Conservation (phyloP, 495 filamentous ascomycete species). For the Penicillium bialowiezense region DNA sequence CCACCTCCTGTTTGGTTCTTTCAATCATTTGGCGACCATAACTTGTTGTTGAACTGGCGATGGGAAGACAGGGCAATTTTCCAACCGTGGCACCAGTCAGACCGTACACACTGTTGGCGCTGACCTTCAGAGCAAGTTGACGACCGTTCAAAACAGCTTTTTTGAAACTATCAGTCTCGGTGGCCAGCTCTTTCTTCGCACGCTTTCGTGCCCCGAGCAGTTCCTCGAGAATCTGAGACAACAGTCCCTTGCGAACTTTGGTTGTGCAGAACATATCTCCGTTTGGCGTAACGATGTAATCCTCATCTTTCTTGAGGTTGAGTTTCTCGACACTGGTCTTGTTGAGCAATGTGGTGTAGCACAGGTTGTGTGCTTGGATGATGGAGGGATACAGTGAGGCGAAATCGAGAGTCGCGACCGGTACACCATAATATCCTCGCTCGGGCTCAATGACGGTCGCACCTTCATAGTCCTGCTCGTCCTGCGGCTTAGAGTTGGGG, state of each 20-base stretch:
- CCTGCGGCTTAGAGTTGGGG: conserved; percentile 68
- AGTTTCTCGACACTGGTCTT: conserved; percentile 74
- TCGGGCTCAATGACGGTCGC: conserved; percentile 97
- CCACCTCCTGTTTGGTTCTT: conserved; percentile 90
- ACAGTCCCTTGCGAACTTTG: conserved; percentile 85
- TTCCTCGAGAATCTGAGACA: conserved; percentile 95
- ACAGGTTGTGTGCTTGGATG: conserved; percentile 98
- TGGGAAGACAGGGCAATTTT: conserved; percentile 91
- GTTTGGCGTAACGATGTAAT: conserved; percentile 95
- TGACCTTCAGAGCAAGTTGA: conserved; percentile 94
- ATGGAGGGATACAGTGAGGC: conserved; percentile 98
- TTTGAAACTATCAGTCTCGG: conserved; percentile 93
- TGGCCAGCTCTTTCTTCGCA: conserved; percentile 85
- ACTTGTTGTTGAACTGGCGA: conserved; percentile 93
- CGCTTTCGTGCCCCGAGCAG: conserved; percentile 83
- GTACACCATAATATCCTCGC: conserved; percentile 88
- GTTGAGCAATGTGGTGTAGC: conserved; percentile 92
- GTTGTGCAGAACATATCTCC: conserved; percentile 88
- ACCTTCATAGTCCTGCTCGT: conserved; percentile 88
- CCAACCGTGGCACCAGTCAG: conserved; percentile 93
- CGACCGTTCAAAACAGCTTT: conserved; percentile 97
- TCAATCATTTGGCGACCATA: conserved; percentile 99
- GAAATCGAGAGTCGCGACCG: conserved; percentile 97
- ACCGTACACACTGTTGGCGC: conserved; percentile 97
- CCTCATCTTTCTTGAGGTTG: conserved; percentile 73